A percentile compares a stretch with the other conserved stretches of the same genome.
Evolutionary conservation across 441 rosid species (phyloP).

Genomic region (Pelargonium myrrhifolium): DNA sequence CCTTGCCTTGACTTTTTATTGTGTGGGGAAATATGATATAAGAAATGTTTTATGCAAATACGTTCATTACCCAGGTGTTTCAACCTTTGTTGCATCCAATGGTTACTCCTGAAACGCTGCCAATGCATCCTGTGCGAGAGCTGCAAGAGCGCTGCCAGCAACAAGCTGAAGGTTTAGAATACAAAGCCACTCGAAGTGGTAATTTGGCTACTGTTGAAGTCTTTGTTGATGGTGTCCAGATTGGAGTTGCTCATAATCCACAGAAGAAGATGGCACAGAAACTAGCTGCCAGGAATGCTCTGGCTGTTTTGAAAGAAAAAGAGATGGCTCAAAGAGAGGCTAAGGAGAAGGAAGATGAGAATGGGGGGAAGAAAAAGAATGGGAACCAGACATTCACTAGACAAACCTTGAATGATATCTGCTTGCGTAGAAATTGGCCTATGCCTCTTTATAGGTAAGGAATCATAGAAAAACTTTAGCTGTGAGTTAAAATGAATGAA

Average conservation of each 20-base stretch:
- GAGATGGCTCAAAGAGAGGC: constrained; percentile 44
- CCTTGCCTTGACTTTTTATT: neutral
- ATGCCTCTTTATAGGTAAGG: constrained; percentile 85
- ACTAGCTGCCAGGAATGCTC: constrained; percentile 95
- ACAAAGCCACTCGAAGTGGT: constrained; percentile 77
- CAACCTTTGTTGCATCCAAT: constrained; percentile 89
- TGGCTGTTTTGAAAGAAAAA: constrained; percentile 77
- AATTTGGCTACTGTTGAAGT: constrained; percentile 96
- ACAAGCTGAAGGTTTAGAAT: constrained; percentile 96
- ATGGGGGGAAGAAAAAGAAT: constrained; percentile 56
- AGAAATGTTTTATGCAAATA: neutral
- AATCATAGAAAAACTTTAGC: neutral
- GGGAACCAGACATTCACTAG: constrained; percentile 86
- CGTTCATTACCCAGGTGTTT: constrained; percentile 48
- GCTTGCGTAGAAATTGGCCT: constrained; percentile 96
- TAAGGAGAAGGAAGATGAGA: constrained; percentile 41
- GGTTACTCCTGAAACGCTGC: constrained; percentile 98
- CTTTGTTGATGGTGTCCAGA: constrained; percentile 79
- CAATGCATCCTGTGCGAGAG: constrained; percentile 99
- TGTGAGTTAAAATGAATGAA: neutral
- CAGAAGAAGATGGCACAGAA: constrained; percentile 99
- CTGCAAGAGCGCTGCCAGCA: constrained; percentile 99
- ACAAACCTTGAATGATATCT: constrained; percentile 87
- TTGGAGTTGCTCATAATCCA: constrained; percentile 89
- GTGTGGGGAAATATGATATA: constrained; percentile 12